Base-by-base conservation (phyloP, 306 rosid genomes). In the Oxytropis ochrocephala region DNA sequence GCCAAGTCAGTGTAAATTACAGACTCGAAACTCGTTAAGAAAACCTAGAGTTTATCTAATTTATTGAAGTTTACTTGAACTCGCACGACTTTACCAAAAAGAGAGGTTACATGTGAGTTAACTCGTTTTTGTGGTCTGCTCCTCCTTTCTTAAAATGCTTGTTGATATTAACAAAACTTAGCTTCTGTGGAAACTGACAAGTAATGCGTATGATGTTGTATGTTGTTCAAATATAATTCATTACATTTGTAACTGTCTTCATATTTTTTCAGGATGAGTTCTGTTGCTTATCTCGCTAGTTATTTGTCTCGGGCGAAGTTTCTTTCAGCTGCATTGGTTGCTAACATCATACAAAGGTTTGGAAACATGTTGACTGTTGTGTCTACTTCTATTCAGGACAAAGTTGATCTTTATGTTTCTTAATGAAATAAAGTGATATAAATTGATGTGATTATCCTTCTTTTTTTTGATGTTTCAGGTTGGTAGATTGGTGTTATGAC, bases 281-380 rank as follows among this genome's bases (percentile, higher is more conserved):
- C 98, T 47, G 86, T 84, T 67, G 89, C 96, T 60, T 94, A 94
- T 83, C 95, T 94, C 66, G 95, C 96, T 12, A 94, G 97, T 72
- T 94, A 81, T 78, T 71, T 94, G 75, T 81, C 98, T 24, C 90
- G 98, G 12, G 96, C 89, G 0, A 90, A 82, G 81, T 88, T 88
- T 74, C 78, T 90, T 64, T 80, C 97, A n/a, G 67, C 85, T 30
- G 81, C 90, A 14, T 24, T 90, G 63, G 83, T 88, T 41, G 72
- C 81, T 33, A 54, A 63, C 65, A 55, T 72, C 59, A 52, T 90
- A 77, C 81, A 79, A 83, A 90, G 98, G 98, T 90, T 65, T 48
- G 77, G 27, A 70, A 69, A 44, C 14, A 32, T 52, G 27, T 21
- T 21, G 2, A 21, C 27, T 21, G 5, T 54, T 16, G 38, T n/a